Evolutionary conservation across 371 early-diverging fungal genomes (phyloP), one percentile per base, ranked within the genome.

Genomic region (Syncephalastrum sp.): DNA sequence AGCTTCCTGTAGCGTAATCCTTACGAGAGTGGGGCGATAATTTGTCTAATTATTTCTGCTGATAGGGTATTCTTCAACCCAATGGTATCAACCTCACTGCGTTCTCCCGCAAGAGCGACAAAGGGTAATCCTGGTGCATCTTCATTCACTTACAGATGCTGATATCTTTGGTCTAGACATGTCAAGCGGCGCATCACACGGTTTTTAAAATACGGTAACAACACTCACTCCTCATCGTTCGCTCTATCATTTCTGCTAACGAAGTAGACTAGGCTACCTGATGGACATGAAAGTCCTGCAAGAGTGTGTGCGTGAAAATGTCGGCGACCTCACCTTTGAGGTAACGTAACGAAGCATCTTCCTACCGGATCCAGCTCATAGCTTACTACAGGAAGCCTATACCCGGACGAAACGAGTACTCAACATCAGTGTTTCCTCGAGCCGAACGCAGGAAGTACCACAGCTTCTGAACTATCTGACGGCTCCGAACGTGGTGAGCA

Each of bases 281-380:
- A 75, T 89, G 70, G 88, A 91, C 57, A 82, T 87, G 61, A 79
- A 76, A 33, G 86, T 88, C 13, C 61, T 91, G 17, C 82, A 87
- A 65, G 75, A 83, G 13, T 88, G 87, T 70, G 84, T 88, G 6
- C 63, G 79, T 16, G 68, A 60, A n/a, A 89, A 91, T 50, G 82
- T 85, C 3, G 91, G 88, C 2, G 86, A 88, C 27, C 49, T 89
- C 16, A 89, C 89, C 10, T 89, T 89, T 58, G 85, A 85, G 54
- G 86, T 80, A 67, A 65, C 10, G 21, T 33, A 33, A 33, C 0
- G 0, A 33, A 10, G 25, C 23, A 19, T 50, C 13, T 25, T 47
- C 12, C n/a, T 10, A 25, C 50, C 38, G 7, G 13, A 21, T 1
- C 38, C 0, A 8, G 10, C 38, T 33, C 38, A 33, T 10, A 50